Base-by-base conservation (phyloP, 345 rosid genomes). In the Salix arbutifolia region DNA sequence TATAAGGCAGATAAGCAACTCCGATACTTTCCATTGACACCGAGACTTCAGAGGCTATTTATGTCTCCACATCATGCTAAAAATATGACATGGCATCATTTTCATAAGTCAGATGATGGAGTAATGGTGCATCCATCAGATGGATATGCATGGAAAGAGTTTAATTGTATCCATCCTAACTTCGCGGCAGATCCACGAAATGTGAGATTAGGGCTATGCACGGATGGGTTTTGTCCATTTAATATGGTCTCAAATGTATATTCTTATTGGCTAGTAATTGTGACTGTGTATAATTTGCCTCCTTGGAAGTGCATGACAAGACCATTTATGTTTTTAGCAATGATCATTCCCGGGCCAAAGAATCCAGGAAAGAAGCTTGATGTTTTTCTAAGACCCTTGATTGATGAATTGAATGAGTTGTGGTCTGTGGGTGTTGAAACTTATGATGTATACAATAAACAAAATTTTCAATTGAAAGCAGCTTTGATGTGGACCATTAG, bases 271-370 rank as follows among this genome's bases (percentile, higher is more conserved):
- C 40, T 11, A 10, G 21, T 65, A 13, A 4, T 65, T 26, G 8
- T 28, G 0, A 67, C 50, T 13, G 26, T 67, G 1, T 60, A 56
- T 13, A 58, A 73, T 37, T 38, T 58, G 25, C 52, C 67, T n/a
- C 67, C 67, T 30, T 74, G 58, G 76, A 11, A 61, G 60, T 40
- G 58, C 16, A 74, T 74, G 38, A 74, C 62, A 4, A 17, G 44
- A 62, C 56, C 56, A 37, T 38, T 30, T 16, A 48, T 28, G 2
- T 38, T 74, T 33, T 26, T 62, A 17, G 14, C 69, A 0, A 37
- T 64, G 6, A 16, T 74, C 4, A 74, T 74, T 23, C 69, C 37
- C 0, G 40, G 56, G 3, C 60, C 28, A 5, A 61, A 23, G 5
- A 5, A 38, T 19, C 14, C n/a, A 2, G 44, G 50, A 31, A 66